Percentiles rank a stretch among this genome's conserved stretches.
These are phyloP conservation scores for Leucoagaricus sp. DNA, from an alignment of 1,284 basidiomycete genomes.

Conservation along the genomic window DNA sequence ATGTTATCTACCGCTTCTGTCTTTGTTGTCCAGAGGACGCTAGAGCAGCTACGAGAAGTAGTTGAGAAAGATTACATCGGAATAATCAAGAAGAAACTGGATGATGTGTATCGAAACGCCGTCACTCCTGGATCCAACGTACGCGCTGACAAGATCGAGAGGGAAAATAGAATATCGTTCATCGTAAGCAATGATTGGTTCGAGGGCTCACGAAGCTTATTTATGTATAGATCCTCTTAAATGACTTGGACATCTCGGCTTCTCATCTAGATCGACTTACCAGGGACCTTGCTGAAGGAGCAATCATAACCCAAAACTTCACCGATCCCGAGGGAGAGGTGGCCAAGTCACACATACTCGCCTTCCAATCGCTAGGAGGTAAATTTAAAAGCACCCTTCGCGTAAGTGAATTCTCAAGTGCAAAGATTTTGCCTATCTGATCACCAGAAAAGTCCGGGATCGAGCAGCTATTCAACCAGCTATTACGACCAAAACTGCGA, in stretches of 20 bases:
- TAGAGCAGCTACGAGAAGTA: slow-evolving; percentile 66
- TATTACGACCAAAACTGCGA: slow-evolving; percentile 84
- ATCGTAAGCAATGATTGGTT: slow-evolving; percentile 59
- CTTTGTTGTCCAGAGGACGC: slow-evolving; percentile 56
- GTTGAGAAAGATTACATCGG: slow-evolving; percentile 82
- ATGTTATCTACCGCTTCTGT: slow-evolving; percentile 75
- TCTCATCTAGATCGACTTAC: slow-evolving; percentile 84
- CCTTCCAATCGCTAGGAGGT: slow-evolving; percentile 53
- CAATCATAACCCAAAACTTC: slow-evolving; percentile 71
- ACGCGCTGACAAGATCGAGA: slow-evolving; percentile 74
- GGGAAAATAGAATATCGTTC: slow-evolving; percentile 75
- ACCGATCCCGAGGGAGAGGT: slow-evolving; percentile 54
- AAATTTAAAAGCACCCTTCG: slow-evolving; percentile 74
- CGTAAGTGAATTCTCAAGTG: slow-evolving; percentile 42
- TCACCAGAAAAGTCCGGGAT: slow-evolving; percentile 64
- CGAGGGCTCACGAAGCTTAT: not conserved
- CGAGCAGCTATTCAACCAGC: slow-evolving; percentile 93
- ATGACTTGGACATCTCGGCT: slow-evolving; percentile 87
- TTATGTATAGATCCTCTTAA: slow-evolving; percentile 70
- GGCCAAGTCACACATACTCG: slow-evolving; percentile 48
- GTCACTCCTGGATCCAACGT: slow-evolving; percentile 43
- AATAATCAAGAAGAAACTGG: slow-evolving; percentile 80
- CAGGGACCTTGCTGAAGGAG: slow-evolving; percentile 63
- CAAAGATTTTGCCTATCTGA: slow-evolving; percentile 13
- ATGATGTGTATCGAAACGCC: slow-evolving; percentile 76